A percentile compares a stretch with the other conserved stretches of the same genome.
Evolutionary conservation across 345 rosid species (phyloP).

Genomic region (Eucalyptus erythrocorys): DNA sequence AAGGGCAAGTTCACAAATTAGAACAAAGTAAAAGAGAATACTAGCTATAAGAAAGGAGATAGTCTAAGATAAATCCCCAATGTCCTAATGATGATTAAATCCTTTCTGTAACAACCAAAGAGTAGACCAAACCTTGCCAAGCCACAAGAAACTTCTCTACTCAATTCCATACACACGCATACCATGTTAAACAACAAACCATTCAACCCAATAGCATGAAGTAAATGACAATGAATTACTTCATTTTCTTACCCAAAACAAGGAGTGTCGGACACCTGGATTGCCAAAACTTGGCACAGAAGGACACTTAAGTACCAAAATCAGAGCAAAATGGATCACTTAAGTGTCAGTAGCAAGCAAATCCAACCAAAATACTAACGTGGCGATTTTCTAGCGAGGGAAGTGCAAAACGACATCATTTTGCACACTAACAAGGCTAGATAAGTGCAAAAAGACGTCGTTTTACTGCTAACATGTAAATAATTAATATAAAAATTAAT

Average conservation of each 20-base stretch:
- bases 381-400: accelerated
- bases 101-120: neutral
- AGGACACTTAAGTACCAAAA: no score
- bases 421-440: accelerated
- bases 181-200: neutral
- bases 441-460: accelerated
- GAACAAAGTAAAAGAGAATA: neutral
- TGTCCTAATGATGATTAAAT: neutral
- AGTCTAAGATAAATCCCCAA: neutral
- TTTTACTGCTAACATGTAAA: no score
- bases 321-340: no score
- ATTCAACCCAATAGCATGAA: neutral
- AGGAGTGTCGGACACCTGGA: accelerated
- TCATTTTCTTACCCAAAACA: neutral
- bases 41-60: neutral
- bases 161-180: neutral
- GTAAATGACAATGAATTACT: neutral
- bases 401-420: no score
- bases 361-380: no score
- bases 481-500: no score
- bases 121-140: no score
- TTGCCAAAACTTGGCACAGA: no score
- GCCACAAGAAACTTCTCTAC: neutral
- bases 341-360: accelerated
- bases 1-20: neutral